Evolutionary conservation across 371 early-diverging fungal genomes (phyloP).

Genomic region (Mortierella sp.): DNA sequence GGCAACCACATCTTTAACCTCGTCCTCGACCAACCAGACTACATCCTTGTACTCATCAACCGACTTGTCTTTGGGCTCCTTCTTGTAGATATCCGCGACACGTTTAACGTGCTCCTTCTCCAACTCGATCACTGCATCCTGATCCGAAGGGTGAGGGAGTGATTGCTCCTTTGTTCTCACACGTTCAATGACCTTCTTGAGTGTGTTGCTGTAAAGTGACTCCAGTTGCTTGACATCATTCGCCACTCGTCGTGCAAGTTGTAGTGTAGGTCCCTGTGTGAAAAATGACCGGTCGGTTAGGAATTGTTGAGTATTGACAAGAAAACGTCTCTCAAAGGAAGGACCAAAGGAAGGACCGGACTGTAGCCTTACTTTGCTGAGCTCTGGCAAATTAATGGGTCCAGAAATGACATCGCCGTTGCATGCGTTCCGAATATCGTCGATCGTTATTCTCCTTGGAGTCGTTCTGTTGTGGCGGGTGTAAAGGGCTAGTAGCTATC

Average conservation of each 20-base stretch:
- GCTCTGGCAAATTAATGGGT: neutral
- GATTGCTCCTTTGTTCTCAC: neutral
- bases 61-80: neutral
- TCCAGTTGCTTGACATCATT: conserved; percentile 6
- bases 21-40: neutral
- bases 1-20: neutral
- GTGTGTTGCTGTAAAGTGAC: conserved; percentile 11
- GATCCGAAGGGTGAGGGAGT: neutral
- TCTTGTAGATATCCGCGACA: neutral
- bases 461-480: neutral
- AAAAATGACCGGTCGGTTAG: neutral
- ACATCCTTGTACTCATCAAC: neutral
- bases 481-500: neutral
- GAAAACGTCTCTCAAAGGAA: too few species aligned
- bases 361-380: neutral
- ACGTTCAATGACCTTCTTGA: conserved; percentile 5
- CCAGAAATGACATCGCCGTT: neutral
- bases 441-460: neutral
- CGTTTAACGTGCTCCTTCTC: neutral
- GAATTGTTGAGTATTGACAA: neutral
- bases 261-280: conserved; percentile 14
- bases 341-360: neutral
- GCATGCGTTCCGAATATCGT: neutral
- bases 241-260: conserved; percentile 19
- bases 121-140: conserved; percentile 3